Percentiles rank a stretch among this genome's conserved stretches.
Conservation (phyloP, 2,329 filamentous ascomycete species). For the Colletotrichum sp. region DNA sequence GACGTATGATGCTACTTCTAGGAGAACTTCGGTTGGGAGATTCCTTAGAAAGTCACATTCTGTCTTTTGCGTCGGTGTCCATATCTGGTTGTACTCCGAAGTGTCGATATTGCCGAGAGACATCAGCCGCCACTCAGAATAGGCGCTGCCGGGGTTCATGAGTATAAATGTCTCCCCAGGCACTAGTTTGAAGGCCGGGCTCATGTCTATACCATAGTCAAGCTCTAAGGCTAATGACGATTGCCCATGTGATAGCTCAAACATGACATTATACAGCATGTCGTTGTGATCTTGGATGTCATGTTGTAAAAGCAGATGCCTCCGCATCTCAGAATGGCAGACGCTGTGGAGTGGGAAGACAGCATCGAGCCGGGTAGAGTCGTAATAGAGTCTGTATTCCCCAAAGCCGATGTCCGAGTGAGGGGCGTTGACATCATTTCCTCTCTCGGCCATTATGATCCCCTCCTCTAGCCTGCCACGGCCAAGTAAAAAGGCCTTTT, state of each 20-base stretch:
- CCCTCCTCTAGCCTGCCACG: too few relatives aligned
- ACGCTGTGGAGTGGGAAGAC: background rate
- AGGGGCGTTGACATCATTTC: background rate
- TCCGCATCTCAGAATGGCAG: background rate
- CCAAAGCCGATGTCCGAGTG: background rate
- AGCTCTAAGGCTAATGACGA: background rate
- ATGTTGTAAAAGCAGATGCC: background rate
- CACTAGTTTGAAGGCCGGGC: background rate
- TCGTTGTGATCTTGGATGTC: background rate
- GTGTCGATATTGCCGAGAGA: background rate
- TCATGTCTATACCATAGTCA: background rate
- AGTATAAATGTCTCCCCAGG: background rate
- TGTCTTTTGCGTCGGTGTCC: background rate
- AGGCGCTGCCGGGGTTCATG: background rate
- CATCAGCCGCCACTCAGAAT: background rate
- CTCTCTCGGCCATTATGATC: background rate
- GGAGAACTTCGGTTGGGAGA: background rate
- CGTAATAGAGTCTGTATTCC: background rate
- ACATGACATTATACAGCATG: background rate
- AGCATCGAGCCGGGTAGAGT: background rate
- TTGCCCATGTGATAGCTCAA: background rate
- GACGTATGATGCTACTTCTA: background rate
- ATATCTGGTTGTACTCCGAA: background rate
- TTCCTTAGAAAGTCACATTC: background rate
- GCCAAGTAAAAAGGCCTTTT: background rate